These are phyloP conservation scores for Schrenkiella parvula DNA, from an alignment of 345 rosid genomes.

Conservation along the genomic window DNA sequence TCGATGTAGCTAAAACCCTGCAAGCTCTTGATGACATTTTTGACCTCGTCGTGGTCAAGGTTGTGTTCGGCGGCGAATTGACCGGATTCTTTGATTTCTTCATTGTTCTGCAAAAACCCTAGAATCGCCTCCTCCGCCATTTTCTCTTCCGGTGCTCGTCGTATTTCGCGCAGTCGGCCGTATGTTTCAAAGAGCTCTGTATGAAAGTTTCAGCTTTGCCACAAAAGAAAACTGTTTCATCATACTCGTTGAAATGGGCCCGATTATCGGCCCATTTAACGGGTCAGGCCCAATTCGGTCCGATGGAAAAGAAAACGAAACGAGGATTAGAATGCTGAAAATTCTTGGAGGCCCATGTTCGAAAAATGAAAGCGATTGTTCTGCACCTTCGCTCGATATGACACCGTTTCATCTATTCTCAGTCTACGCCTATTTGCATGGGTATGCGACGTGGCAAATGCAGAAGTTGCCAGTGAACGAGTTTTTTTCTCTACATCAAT, in stretches of 20 bases:
- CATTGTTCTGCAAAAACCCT: slow-evolving; percentile 45
- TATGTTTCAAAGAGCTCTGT: neutral
- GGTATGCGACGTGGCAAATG: slow-evolving; percentile 18
- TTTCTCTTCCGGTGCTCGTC: neutral
- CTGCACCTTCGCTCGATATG: neutral
- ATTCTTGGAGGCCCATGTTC: too few relatives aligned
- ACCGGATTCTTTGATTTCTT: slow-evolving; percentile 65
- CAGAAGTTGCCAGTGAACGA: slow-evolving; percentile 22
- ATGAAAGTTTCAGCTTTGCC: neutral
- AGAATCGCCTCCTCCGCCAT: slow-evolving; percentile 81
- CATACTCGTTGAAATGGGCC: neutral
- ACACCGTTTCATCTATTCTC: neutral
- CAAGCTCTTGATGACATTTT: slow-evolving; percentile 80
- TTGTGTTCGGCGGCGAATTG: slow-evolving; percentile 48
- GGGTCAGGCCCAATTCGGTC: neutral
- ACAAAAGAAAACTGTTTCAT: neutral
- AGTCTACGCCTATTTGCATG: slow-evolving; percentile 30
- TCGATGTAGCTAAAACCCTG: slow-evolving; percentile 71
- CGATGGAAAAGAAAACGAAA: too few relatives aligned
- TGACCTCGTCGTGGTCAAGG: slow-evolving; percentile 62
- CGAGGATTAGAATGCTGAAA: too few relatives aligned
- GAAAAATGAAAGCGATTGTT: neutral
- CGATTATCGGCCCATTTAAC: neutral
- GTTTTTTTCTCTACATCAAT: neutral
- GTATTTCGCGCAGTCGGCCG: neutral